Evolutionary conservation across 805 yeast genomes (phyloP).

Genomic region (Saturnispora diversa): DNA sequence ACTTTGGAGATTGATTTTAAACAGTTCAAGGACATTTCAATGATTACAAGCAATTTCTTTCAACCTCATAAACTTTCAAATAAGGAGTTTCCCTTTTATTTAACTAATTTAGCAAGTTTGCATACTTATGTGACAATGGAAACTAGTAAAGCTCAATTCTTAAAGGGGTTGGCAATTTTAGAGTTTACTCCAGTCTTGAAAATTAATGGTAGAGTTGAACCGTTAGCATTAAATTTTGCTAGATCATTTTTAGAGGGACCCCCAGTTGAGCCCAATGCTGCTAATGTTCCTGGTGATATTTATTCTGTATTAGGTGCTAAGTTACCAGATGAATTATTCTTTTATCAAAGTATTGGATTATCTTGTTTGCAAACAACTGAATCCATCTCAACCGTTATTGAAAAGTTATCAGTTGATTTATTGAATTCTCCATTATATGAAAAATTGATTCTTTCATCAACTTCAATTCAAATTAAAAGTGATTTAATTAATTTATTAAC

Average conservation of each 20-base stretch:
- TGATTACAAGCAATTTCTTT: conserved; percentile 70
- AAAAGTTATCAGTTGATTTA: conserved; percentile 62
- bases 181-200: conserved; percentile 69
- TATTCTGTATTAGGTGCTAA: conserved; percentile 78
- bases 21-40: conserved; percentile 66
- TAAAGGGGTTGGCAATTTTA: conserved; percentile 61
- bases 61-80: conserved; percentile 56
- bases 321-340: conserved; percentile 77
- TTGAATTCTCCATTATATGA: conserved; percentile 49
- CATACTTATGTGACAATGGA: conserved; percentile 20
- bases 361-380: conserved; percentile 56
- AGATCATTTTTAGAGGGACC: conserved; percentile 17
- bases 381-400: conserved; percentile 52
- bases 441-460: conserved; percentile 39
- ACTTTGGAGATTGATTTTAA: conserved; percentile 55
- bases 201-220: conserved; percentile 58
- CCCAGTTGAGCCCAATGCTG: conserved; percentile 11
- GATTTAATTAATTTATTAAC: conserved; percentile 61
- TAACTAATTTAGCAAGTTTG: not conserved
- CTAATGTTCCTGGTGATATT: conserved; percentile 62
- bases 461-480: conserved; percentile 45
- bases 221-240: conserved; percentile 29
- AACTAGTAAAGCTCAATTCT: conserved; percentile 40
- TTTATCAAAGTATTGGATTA: conserved; percentile 73
- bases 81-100: not conserved